Evolutionary conservation across 257 asterid genomes (phyloP), one percentile per base, ranked within the genome.

Genomic region (Osmanthus fragrans): DNA sequence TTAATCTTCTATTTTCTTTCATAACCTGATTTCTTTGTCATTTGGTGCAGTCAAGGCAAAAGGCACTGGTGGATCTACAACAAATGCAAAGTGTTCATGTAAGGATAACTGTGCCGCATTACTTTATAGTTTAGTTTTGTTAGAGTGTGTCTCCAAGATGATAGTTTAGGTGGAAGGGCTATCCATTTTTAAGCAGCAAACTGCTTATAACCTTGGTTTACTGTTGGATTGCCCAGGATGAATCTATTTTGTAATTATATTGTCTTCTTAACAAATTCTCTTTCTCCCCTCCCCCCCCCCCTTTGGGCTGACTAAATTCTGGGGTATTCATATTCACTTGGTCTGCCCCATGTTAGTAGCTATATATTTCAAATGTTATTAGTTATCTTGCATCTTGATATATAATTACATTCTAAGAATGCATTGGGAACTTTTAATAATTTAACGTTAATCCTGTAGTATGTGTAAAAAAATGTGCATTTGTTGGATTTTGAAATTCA

Each of bases 31-130:
- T 76, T 11, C 65, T 77, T 77, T 72, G 25, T 23, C 49, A 77
- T 80, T 79, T 63, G 42, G 78, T 87, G 92, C 98, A 96, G 99
- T 96, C 99, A 18, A 96, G 98, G 90, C 97, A 92, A 81, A 96
- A 96, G 65, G 98, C 98, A 65, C 75, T 86, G 34, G 77, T 91
- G 5, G 99, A 96, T 92, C 87, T 96, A 83, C 94, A 86, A 64
- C 99, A 90, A 86, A 96, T 96, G 99, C 97, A 90, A 86, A 82
- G 72, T 79, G 85, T 88, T 72, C 90, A 93, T 80, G 99, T 96
- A 90, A 92, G 99, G 19, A 58, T 69, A 72, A 37, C 54, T 54
- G 77, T 76, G 30, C 73, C 79, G 49, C 78, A 76, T 9, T 83
- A 64, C 45, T 51, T 76, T 54, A 37, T 60, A 37, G 73, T 71